These are phyloP conservation scores for Tuber microsphaerosporum DNA, from an alignment of 495 filamentous ascomycete species.

Conservation along the genomic window DNA sequence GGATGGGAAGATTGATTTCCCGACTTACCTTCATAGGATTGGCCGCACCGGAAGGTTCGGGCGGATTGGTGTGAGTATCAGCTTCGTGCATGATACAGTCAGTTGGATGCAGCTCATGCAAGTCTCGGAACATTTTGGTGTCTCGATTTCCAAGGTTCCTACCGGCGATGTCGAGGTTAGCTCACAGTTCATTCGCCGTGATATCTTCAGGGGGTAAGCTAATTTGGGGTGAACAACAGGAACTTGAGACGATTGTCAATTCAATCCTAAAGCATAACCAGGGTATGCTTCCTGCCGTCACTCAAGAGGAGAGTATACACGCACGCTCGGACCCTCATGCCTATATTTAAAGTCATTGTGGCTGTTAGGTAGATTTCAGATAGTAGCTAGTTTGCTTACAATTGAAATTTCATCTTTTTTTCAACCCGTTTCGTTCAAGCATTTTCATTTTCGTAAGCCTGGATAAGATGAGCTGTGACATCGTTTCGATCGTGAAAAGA, in stretches of 20 bases:
- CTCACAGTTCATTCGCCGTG: background rate
- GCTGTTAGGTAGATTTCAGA: background rate
- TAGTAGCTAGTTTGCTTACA: background rate
- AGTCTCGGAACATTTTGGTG: constrained; percentile 53
- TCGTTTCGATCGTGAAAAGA: background rate
- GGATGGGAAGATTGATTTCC: constrained; percentile 58
- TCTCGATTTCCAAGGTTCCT: constrained; percentile 35
- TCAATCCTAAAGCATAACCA: constrained; percentile 28
- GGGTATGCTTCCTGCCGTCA: background rate
- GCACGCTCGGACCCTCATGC: background rate
- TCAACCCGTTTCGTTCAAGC: background rate
- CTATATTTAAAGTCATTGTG: background rate
- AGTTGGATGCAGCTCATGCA: constrained; percentile 66
- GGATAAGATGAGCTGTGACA: background rate
- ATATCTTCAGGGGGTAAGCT: background rate
- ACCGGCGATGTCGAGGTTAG: constrained; percentile 37
- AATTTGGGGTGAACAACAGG: constrained; percentile 13
- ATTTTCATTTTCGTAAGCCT: background rate
- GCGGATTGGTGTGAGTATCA: constrained; percentile 87
- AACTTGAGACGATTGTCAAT: constrained; percentile 36
- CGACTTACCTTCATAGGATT: constrained; percentile 97
- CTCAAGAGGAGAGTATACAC: background rate
- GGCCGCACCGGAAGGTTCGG: constrained; percentile 95
- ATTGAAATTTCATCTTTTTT: background rate
- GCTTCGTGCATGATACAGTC: constrained; percentile 70